Percentiles rank a stretch among this genome's conserved stretches.
phyloP scores from a whole-genome alignment of 371 early-diverging fungal genomes.

The Mucor mucedo region DNA sequence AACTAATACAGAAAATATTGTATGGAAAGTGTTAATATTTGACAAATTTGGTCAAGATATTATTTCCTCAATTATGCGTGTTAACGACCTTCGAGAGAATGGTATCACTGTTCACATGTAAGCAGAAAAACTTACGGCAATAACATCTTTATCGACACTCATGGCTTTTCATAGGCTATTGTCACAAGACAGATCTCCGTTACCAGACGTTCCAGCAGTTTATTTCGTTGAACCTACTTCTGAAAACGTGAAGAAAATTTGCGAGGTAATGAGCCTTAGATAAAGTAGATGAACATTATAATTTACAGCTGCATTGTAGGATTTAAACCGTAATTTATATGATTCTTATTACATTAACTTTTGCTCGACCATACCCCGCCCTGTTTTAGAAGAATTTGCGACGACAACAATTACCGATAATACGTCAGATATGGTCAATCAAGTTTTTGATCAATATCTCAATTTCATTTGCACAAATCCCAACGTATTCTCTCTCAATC shows the following conservation, averaged over 20 bases:
- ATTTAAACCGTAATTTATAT: slow-evolving; percentile 90
- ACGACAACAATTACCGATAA: slow-evolving; percentile 72
- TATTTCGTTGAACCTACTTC: slow-evolving; percentile 95
- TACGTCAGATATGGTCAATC: slow-evolving; percentile 77
- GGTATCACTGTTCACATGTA: slow-evolving; percentile 99
- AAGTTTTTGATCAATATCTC: slow-evolving; percentile 97
- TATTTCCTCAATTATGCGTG: slow-evolving; percentile 95
- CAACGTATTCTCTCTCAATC: slow-evolving; percentile 94
- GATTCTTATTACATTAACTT: slow-evolving; percentile 97
- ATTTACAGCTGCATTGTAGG: slow-evolving; percentile 52
- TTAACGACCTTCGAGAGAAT: slow-evolving; percentile 96
- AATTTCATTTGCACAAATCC: slow-evolving; percentile 93
- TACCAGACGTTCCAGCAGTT: slow-evolving; percentile 97
- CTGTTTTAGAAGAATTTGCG: slow-evolving; percentile 94
- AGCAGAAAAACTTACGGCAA: slow-evolving; percentile 7
- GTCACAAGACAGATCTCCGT: slow-evolving; percentile 80
- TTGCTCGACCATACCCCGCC: slow-evolving; percentile 85
- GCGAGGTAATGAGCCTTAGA: slow-evolving; percentile 60
- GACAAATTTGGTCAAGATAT: slow-evolving; percentile 94
- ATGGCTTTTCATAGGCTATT: slow-evolving; percentile 59
- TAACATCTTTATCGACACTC: not conserved
- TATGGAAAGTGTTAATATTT: slow-evolving; percentile 98
- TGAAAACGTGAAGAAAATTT: slow-evolving; percentile 82
- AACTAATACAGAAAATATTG: slow-evolving; percentile 36
- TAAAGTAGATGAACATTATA: not conserved